Base-by-base conservation (phyloP, 2,329 filamentous ascomycete genomes). In the Aspergillus sp. region DNA sequence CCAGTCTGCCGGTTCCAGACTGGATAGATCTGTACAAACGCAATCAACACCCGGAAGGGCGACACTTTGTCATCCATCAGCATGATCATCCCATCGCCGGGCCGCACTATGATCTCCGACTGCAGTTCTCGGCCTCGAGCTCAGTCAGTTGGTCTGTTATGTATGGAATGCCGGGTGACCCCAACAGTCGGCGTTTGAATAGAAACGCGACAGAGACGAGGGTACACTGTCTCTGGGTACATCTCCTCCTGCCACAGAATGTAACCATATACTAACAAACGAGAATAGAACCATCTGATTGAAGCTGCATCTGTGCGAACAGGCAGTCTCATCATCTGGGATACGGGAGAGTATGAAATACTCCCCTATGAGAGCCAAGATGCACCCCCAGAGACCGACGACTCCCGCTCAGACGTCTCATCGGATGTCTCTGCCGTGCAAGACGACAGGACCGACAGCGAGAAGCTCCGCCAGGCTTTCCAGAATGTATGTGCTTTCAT, bases 1-100 rank as follows among this genome's bases (percentile, higher is more conserved):
- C 34, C 16, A n/a, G 11, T 2, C 14, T 38, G 7, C 9, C 31
- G 20, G n/a, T 45, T 32, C 13, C 43, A 31, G 23, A 45, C 43
- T 23, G 40, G 20, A 21, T 43, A 43, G 11, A 21, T 46, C 10
- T 46, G 17, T 23, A 19, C 17, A 40, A 62, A n/a, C 66, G 72
- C 10, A 81, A 81, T 57, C 66, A 74, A 46, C 69, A 77, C 52
- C 50, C 65, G 0, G 55, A 76, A 41, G 80, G 81, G 7, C 68
- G 69, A 19, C 83, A 86, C 65, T 89, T 89, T 63, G 82, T 89
- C 47, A 78, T 89, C 34, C 86, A 89, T 66, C 86, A 90, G 64
- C 86, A 90, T 64, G 86, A 88, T 63, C 87, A 89, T 64, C 87
- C 87, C 1, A 67, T 88, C 41, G 85, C 87, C 9, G 86, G 87